A percentile compares a stretch with the other conserved stretches of the same genome.
Evolutionary conservation across 2,329 filamentous ascomycete species (phyloP).

Genomic region (Fusarium fujikuroi): DNA sequence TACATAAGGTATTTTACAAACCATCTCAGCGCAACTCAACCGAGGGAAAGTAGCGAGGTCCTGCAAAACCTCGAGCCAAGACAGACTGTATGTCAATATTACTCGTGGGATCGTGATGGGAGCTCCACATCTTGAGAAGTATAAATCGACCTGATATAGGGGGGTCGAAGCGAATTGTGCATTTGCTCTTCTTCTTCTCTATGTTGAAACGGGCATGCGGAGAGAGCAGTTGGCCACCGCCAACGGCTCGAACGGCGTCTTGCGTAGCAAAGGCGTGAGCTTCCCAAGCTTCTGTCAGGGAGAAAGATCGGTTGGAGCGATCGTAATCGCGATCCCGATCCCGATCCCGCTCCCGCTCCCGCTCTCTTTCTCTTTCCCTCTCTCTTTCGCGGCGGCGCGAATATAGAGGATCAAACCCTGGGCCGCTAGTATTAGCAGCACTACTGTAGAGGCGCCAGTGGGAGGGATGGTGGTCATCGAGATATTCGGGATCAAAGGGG

Average conservation of each 20-base stretch:
- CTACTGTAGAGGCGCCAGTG: conserved; percentile 41
- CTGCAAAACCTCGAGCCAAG: conserved; percentile 84
- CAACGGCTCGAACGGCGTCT: conserved; percentile 66
- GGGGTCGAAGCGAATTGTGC: conserved; percentile 86
- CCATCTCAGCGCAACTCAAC: conserved; percentile 64
- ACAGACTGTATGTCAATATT: conserved; percentile 94
- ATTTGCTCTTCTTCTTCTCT: conserved; percentile 82
- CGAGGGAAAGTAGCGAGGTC: conserved; percentile 84
- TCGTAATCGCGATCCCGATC: conserved; percentile 30
- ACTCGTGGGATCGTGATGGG: conserved; percentile 67
- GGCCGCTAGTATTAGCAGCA: conserved; percentile 19
- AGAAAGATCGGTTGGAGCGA: conserved; percentile 33
- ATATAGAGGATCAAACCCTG: conserved; percentile 26
- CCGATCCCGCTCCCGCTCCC: conserved; percentile 22
- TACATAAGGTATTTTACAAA: background rate
- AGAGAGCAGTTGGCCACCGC: conserved; percentile 70
- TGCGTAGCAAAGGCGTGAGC: conserved; percentile 65
- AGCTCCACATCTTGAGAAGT: conserved; percentile 90
- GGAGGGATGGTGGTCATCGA: conserved; percentile 41
- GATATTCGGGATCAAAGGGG: conserved; percentile 45
- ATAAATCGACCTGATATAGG: conserved; percentile 85
- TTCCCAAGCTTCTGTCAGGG: conserved; percentile 53
- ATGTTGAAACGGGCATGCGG: conserved; percentile 88
- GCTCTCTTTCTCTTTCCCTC: conserved; percentile 29
- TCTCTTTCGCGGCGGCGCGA: conserved; percentile 31